Base-by-base conservation (phyloP, 768 basidiomycete genomes). In the Boletus subparvulus region DNA sequence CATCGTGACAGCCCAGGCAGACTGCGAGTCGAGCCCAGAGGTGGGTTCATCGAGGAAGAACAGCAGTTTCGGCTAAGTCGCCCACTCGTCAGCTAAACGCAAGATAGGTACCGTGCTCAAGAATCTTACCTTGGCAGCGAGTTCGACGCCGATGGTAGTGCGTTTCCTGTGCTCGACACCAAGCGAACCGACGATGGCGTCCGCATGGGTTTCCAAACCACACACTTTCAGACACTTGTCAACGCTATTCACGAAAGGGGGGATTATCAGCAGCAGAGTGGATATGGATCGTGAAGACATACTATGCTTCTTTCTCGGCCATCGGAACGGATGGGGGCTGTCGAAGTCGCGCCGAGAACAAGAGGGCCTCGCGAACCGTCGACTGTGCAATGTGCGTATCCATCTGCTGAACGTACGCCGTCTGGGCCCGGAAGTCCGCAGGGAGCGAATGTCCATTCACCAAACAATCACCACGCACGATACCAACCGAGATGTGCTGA, bases 231-330 rank as follows among this genome's bases (percentile, higher is more conserved):
- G 70, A 62, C 80, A 81, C 49, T 70, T 83, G 65, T 83, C 80
- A 40, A 82, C 80, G 49, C 81, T 82, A 39, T 16, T 28, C 33
- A 50, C 10, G 37, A 16, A 12, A 6, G 28, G 3, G 6, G 1
- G 6, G 32, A 9, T 1, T 0, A 19, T 50, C 2, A 55, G 55
- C 16, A n/a, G 24, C 9, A 43, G 32, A 19, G n/a, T 12, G 6
- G 35, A 46, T 0, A 19, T 4, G 13, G 7, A 13, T 6, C 17
- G 30, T 2, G 1, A 40, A 43, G 33, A 79, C 86, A 61, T 69
- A 89, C 87, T 92, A 92, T 11, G 81, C 86, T 66, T 89, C 83
- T 69, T 93, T 94, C 72, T 94, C 91, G 0, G 74, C 74, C 19
- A 78, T 63, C 1, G 89, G 75, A 3, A 91, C 85, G 1, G 79